Evolutionary conservation across 2,329 filamentous ascomycete species (phyloP), one percentile per base, ranked within the genome.

Genomic region (Fusarium sp.): DNA sequence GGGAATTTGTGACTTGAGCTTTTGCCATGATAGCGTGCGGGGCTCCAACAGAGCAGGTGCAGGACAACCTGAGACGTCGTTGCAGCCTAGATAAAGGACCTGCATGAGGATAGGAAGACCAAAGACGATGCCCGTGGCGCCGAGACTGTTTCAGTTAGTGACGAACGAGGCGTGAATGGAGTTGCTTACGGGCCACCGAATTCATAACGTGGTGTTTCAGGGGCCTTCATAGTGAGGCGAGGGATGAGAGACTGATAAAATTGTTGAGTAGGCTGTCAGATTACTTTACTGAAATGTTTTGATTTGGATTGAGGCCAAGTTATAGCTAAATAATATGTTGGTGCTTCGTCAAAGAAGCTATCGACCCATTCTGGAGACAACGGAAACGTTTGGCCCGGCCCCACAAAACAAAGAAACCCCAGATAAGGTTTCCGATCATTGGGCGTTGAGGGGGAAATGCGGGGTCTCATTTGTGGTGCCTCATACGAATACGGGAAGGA

Each of bases 41-140:
- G 90, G 93, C 58, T 85, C 83, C 20, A 96, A 84, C 6, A 93
- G 83, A 1, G 90, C 92, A 3, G 93, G 92, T 0, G 92, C 89
- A 45, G 94, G 94, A 73, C 94, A 97, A 57, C 94, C 94, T 7
- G 92, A 89, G 55, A 94, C 83, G 76, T 97, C 93, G 78, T 97
- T 97, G 84, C 94, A 97, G 71, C 91, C 82, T 73, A 97, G 94
- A 49, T 88, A 86, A 71, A 93, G 89, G 57, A 88, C 78, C 77
- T 94, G 94, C 74, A 92, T 86, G 49, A 93, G 82, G 22, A 92
- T 61, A 0, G 94, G 94, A 1, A 97, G 87, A 48, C 90, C 90
- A 71, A 95, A 90, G 20, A 91, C 90, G 69, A 97, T 91, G 50
- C 82, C 85, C 25, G 89, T 84, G 25, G 92, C 92, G 56, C 93